Percentiles rank a stretch among this genome's conserved stretches.
phyloP scores from a whole-genome alignment of 2,329 filamentous ascomycete species.

The Hymenoscyphus infarciens region DNA sequence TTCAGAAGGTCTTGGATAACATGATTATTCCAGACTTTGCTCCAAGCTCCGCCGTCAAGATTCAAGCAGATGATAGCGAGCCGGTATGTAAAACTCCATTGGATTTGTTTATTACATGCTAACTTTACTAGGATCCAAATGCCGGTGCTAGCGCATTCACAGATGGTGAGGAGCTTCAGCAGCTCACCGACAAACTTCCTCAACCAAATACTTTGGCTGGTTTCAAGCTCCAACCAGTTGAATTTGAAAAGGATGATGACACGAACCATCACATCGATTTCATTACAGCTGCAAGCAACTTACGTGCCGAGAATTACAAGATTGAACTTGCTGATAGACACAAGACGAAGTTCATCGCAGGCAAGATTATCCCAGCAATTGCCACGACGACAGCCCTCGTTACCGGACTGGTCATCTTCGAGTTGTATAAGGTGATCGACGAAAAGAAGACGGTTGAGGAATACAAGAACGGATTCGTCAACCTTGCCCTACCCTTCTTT shows the following conservation, averaged over 20 bases:
- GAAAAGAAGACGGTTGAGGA: conserved; percentile 96
- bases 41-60: conserved; percentile 87
- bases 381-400: conserved; percentile 95
- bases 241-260: conserved; percentile 99
- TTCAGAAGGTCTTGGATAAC: conserved; percentile 76
- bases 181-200: conserved; percentile 70
- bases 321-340: conserved; percentile 89
- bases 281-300: conserved; percentile 94
- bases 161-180: conserved; percentile 72
- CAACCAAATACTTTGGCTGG: conserved; percentile 76
- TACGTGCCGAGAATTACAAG: conserved; percentile 97
- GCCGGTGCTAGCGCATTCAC: conserved; percentile 55
- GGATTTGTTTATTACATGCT: conserved; percentile 17
- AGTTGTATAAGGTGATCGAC: conserved; percentile 95
- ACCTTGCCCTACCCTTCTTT: conserved; percentile 94
- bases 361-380: conserved; percentile 98
- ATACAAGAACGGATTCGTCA: conserved; percentile 99
- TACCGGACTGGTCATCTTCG: conserved; percentile 86
- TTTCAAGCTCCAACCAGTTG: conserved; percentile 86
- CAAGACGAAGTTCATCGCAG: conserved; percentile 99
- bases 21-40: conserved; percentile 96
- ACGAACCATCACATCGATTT: conserved; percentile 98
- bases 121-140: conserved; percentile 64
- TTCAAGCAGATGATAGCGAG: conserved; percentile 93
- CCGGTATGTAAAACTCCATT: conserved; percentile 51